A percentile compares a stretch with the other conserved stretches of the same genome.
Conservation (phyloP, 2,329 filamentous ascomycete species). For the Fusarium fujikuroi region DNA sequence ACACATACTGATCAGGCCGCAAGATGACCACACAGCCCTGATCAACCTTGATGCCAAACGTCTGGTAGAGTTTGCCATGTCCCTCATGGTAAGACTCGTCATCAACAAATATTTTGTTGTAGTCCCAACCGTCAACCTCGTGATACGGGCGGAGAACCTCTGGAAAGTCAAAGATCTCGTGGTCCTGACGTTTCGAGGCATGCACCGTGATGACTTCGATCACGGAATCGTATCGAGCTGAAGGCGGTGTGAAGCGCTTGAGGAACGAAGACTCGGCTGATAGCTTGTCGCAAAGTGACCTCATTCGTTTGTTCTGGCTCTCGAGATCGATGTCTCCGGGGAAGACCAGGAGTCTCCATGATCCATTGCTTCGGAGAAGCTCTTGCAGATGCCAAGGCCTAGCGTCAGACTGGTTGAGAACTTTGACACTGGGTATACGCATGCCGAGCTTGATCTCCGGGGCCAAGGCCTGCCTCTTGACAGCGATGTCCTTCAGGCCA, state of each 20-base stretch:
- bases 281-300: conserved; percentile 49
- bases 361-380: conserved; percentile 48
- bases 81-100: conserved; percentile 64
- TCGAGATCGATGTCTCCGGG: not conserved
- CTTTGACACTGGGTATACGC: conserved; percentile 68
- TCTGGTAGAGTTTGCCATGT: conserved; percentile 61
- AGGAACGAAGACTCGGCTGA: conserved; percentile 17
- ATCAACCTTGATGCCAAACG: conserved; percentile 64
- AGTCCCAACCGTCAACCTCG: conserved; percentile 62
- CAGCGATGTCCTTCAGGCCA: not conserved
- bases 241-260: not conserved
- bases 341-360: conserved; percentile 67
- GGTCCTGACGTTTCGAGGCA: conserved; percentile 58
- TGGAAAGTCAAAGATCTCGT: conserved; percentile 52
- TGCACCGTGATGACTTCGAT: conserved; percentile 73
- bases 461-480: conserved; percentile 46
- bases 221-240: conserved; percentile 44
- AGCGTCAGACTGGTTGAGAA: conserved; percentile 66
- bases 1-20: conserved; percentile 76
- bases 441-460: conserved; percentile 60
- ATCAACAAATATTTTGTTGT: conserved; percentile 67
- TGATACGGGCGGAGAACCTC: conserved; percentile 63
- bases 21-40: conserved; percentile 68
- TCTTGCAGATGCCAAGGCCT: conserved; percentile 70
- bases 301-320: not conserved